A percentile compares a stretch with the other conserved stretches of the same genome.
Conservation (phyloP, 1,139 yeast species). For the Yamadazyma epiphylla region DNA sequence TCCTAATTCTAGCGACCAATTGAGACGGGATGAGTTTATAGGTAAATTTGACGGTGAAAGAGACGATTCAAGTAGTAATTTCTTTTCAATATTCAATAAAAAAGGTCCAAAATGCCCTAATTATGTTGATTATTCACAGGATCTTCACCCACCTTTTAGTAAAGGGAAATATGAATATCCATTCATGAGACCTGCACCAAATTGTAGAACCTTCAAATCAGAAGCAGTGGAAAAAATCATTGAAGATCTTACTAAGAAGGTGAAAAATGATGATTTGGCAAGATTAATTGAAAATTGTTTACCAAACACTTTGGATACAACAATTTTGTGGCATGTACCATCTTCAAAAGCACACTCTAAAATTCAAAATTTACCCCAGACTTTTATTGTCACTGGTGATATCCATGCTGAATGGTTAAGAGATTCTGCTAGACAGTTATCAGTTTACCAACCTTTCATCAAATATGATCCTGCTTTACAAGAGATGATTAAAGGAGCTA, state of each 20-base stretch:
- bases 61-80: too few species aligned
- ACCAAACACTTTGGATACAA: conserved; percentile 87
- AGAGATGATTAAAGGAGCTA: conserved; percentile 68
- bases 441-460: conserved; percentile 67
- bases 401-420: conserved; percentile 89
- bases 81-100: too few species aligned
- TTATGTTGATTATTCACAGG: conserved; percentile 38
- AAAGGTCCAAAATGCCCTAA: conserved; percentile 31
- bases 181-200: conserved; percentile 67
- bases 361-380: conserved; percentile 18
- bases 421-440: conserved; percentile 80
- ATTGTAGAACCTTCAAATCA: conserved; percentile 73
- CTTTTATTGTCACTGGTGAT: conserved; percentile 84
- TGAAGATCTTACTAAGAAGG: conserved; percentile 44
- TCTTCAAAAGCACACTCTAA: conserved; percentile 8
- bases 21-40: not conserved
- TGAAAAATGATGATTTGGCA: conserved; percentile 63
- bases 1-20: not conserved
- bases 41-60: not conserved
- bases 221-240: conserved; percentile 61
- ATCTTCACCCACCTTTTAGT: conserved; percentile 47
- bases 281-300: conserved; percentile 76
- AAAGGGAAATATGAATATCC: conserved; percentile 52
- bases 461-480: conserved; percentile 47
- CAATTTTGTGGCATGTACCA: conserved; percentile 64